Evolutionary conservation across 1,139 yeast species (phyloP).

Genomic region (Pichia sp.): DNA sequence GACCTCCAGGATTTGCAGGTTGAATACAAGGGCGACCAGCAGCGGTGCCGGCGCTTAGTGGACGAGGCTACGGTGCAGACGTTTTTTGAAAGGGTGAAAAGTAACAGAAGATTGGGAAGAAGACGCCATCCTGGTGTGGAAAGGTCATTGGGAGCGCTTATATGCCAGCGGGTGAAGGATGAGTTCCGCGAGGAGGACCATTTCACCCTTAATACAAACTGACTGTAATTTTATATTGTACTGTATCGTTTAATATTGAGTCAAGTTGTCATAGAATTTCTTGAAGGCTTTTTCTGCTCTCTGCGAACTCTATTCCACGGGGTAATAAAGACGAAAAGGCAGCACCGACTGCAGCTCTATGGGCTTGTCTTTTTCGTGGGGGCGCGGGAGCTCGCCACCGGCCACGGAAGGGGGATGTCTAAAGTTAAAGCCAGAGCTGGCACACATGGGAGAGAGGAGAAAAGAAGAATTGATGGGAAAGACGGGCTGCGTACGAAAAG

Average conservation of each 20-base stretch:
- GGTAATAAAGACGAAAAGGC: no score
- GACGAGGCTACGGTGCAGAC: conserved; percentile 6
- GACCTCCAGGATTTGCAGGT: conserved; percentile 19
- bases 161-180: conserved; percentile 6
- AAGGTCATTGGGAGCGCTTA: not conserved
- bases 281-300: no score
- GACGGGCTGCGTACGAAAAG: no score
- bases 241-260: not conserved
- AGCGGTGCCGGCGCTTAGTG: not conserved
- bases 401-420: no score
- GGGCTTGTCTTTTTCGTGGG: not conserved
- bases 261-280: no score
- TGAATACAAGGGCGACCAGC: not conserved
- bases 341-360: no score
- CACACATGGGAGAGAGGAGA: no score
- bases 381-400: not conserved
- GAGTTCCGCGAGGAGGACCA: conserved; percentile 3
- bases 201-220: conserved; percentile 3
- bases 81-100: not conserved
- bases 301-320: no score
- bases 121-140: not conserved
- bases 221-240: not conserved
- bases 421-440: no score
- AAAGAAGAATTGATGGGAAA: not conserved
- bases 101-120: not conserved